Percentiles rank a stretch among this genome's conserved stretches.
Evolutionary conservation across 257 asterid species (phyloP).

Genomic region (Galeopsis tetrahit): DNA sequence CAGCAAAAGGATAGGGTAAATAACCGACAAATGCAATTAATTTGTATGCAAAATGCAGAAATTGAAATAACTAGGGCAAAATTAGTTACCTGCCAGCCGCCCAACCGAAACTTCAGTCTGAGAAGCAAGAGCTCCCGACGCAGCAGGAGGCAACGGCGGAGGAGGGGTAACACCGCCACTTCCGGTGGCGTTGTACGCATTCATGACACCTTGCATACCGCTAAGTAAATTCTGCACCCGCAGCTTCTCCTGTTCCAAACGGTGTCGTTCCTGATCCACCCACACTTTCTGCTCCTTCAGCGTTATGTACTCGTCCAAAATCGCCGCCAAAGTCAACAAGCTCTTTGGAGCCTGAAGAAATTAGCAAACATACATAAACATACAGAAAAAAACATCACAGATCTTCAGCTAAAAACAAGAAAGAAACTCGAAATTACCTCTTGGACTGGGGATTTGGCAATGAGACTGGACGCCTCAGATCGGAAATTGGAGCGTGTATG

Average conservation of each 20-base stretch:
- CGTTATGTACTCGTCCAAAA: slow-evolving; percentile 82
- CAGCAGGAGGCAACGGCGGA: slow-evolving; percentile 39
- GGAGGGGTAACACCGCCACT: slow-evolving; percentile 43
- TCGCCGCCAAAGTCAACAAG: slow-evolving; percentile 77
- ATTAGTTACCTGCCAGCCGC: slow-evolving; percentile 48
- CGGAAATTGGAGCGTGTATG: slow-evolving; percentile 72
- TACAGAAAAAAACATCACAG: slow-evolving; percentile 1
- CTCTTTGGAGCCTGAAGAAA: slow-evolving; percentile 77
- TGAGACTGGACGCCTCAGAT: slow-evolving; percentile 75
- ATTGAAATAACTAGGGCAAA: slow-evolving; percentile 9
- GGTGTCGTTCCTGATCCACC: slow-evolving; percentile 71
- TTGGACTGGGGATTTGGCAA: slow-evolving; percentile 77
- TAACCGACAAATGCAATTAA: background rate
- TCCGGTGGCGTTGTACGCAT: slow-evolving; percentile 54
- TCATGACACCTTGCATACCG: slow-evolving; percentile 86
- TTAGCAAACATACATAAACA: background rate
- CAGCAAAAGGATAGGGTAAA: background rate
- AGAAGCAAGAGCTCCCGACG: slow-evolving; percentile 36
- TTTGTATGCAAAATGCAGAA: background rate
- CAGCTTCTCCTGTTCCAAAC: slow-evolving; percentile 72
- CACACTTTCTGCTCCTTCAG: slow-evolving; percentile 82
- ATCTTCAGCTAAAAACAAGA: slow-evolving; percentile 7
- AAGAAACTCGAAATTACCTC: slow-evolving; percentile 46
- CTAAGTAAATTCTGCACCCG: slow-evolving; percentile 69
- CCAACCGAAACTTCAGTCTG: slow-evolving; percentile 35